These are phyloP conservation scores for Globisporangium paroecandrum DNA, from an alignment of 352 stramenopile species.

Conservation along the genomic window DNA sequence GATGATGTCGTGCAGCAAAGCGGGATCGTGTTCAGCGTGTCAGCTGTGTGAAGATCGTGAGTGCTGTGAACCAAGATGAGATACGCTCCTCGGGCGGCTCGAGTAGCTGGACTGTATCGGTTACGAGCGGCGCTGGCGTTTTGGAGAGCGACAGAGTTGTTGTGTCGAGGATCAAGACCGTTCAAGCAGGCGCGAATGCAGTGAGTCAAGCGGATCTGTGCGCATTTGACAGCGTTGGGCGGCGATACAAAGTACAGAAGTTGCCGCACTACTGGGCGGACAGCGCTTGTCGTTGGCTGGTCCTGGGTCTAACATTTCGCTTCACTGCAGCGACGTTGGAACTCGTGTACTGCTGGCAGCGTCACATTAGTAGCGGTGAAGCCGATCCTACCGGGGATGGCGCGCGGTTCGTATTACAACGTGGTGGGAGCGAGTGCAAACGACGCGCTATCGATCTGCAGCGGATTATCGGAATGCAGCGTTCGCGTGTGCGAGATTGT, in stretches of 20 bases:
- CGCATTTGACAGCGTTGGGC: constrained; percentile 5
- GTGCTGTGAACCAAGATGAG: constrained; percentile 14
- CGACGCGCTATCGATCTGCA: neutral
- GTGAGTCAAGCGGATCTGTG: constrained; percentile 20
- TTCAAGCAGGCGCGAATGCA: neutral
- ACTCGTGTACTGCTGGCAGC: neutral
- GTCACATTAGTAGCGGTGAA: constrained; percentile 3
- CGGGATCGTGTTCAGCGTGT: constrained; percentile 21
- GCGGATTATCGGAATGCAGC: neutral
- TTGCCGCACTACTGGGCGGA: neutral
- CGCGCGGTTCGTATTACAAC: neutral
- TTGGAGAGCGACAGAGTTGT: neutral
- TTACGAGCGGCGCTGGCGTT: constrained; percentile 1
- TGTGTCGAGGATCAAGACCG: neutral
- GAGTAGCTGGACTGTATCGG: constrained; percentile 11
- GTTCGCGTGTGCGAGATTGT: neutral
- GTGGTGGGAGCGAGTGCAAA: neutral
- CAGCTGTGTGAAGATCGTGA: constrained; percentile 12
- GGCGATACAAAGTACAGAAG: neutral
- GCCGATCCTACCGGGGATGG: neutral
- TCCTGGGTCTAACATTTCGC: neutral
- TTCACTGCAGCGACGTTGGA: neutral
- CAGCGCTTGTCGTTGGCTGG: neutral
- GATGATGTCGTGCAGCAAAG: constrained; percentile 35
- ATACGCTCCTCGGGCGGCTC: constrained; percentile 16